These are phyloP conservation scores for Nakazawaea ernobii DNA, from an alignment of 805 yeast species.

Conservation along the genomic window DNA sequence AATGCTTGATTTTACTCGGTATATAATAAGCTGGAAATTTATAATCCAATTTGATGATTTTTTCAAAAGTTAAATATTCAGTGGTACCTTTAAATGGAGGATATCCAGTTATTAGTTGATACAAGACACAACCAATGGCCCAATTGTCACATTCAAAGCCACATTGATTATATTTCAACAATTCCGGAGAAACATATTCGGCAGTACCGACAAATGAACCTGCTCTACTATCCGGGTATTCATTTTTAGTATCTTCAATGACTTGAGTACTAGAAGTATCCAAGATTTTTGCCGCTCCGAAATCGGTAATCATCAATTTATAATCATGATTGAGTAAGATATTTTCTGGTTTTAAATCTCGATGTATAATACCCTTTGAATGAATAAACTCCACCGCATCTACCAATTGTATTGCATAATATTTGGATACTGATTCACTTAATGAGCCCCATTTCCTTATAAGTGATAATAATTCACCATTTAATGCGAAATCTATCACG, in stretches of 20 bases:
- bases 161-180: constrained; percentile 69
- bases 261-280: constrained; percentile 23
- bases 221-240: constrained; percentile 32
- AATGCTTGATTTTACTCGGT: constrained; percentile 56
- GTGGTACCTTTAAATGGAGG: constrained; percentile 90
- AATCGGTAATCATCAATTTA: constrained; percentile 89
- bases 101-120: constrained; percentile 72
- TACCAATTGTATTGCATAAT: constrained; percentile 80
- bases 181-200: constrained; percentile 82
- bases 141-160: constrained; percentile 86
- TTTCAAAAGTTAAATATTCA: constrained; percentile 83
- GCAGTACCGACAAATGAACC: constrained; percentile 92
- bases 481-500: constrained; percentile 89
- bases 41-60: constrained; percentile 74
- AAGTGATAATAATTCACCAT: constrained; percentile 85
- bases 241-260: constrained; percentile 7
- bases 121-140: constrained; percentile 90
- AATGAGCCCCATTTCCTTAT: constrained; percentile 75
- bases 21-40: constrained; percentile 60
- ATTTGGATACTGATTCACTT: constrained; percentile 67
- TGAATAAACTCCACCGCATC: constrained; percentile 91
- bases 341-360: constrained; percentile 95
- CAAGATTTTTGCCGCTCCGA: constrained; percentile 91
- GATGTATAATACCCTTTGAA: constrained; percentile 80
- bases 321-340: constrained; percentile 79